These are phyloP conservation scores for Neoarthrinium moseri DNA, from an alignment of 2,329 filamentous ascomycete genomes.

Conservation along the genomic window DNA sequence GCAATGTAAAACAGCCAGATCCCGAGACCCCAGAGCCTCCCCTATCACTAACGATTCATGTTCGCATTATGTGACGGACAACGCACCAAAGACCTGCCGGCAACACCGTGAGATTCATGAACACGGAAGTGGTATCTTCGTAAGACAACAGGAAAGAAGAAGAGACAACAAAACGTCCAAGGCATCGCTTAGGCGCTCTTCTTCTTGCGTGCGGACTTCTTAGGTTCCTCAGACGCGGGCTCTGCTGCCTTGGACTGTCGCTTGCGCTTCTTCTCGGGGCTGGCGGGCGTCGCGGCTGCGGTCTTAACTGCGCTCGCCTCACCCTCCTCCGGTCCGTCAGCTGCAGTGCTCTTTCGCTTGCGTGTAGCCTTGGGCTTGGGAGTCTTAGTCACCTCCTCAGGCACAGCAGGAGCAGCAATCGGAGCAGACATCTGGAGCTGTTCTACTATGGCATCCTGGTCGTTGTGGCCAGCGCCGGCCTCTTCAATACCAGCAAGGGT, in stretches of 20 bases:
- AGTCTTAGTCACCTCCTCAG: slow-evolving; percentile 51
- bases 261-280: slow-evolving; percentile 64
- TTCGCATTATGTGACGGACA: neutral
- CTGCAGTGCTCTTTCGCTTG: slow-evolving; percentile 55
- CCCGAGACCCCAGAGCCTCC: neutral
- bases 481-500: slow-evolving; percentile 26
- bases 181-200: slow-evolving; percentile 34
- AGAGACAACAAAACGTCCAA: neutral
- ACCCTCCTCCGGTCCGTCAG: slow-evolving; percentile 41
- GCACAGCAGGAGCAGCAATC: slow-evolving; percentile 26
- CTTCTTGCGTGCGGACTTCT: slow-evolving; percentile 62
- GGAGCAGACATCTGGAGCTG: slow-evolving; percentile 48
- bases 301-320: slow-evolving; percentile 35
- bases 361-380: slow-evolving; percentile 54
- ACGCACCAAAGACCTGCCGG: neutral
- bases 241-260: slow-evolving; percentile 56
- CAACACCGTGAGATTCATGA: neutral
- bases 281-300: slow-evolving; percentile 46
- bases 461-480: slow-evolving; percentile 42
- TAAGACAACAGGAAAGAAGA: slow-evolving; percentile 11
- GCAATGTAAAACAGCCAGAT: neutral
- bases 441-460: slow-evolving; percentile 58
- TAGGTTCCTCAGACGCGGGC: slow-evolving; percentile 53
- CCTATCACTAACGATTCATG: neutral
- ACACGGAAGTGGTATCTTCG: slow-evolving; percentile 1